phyloP scores from a whole-genome alignment of 2,329 filamentous ascomycete species.

The Penicillium sp. region DNA sequence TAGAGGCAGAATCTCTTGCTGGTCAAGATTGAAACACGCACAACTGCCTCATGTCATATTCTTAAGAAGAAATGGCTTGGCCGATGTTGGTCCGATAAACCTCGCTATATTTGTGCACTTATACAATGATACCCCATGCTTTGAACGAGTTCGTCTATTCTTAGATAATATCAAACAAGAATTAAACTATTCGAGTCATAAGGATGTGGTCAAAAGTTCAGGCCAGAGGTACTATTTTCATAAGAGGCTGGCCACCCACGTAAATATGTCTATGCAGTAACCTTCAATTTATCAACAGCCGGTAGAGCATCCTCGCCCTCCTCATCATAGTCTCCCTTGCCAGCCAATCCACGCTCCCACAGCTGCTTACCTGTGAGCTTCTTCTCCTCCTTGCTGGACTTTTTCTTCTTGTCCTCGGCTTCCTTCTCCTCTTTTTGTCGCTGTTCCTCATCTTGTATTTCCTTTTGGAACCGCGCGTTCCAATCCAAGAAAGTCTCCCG shows the following conservation, averaged over 20 bases:
- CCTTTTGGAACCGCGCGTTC: constrained; percentile 75
- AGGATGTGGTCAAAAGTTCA: not conserved
- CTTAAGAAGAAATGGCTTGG: not conserved
- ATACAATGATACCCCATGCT: constrained; percentile 10
- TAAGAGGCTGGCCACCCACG: constrained; percentile 11
- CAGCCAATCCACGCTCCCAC: constrained; percentile 75
- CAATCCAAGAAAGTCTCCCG: constrained; percentile 82
- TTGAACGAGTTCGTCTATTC: not conserved
- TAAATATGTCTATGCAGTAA: constrained; percentile 52
- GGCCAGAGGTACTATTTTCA: constrained; percentile 15
- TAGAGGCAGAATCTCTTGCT: not conserved
- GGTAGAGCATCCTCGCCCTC: constrained; percentile 66
- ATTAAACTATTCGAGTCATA: not conserved
- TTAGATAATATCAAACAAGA: too few relatives aligned
- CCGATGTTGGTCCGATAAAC: constrained; percentile 2
- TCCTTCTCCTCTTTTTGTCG: constrained; percentile 73
- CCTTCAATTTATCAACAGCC: constrained; percentile 71
- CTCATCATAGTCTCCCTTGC: constrained; percentile 68
- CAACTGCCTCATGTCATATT: not conserved
- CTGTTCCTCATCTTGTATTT: constrained; percentile 75
- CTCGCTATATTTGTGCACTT: too few relatives aligned
- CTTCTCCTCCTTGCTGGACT: constrained; percentile 64
- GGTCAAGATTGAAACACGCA: not conserved
- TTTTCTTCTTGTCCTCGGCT: constrained; percentile 80
- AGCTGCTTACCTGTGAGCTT: constrained; percentile 74